Evolutionary conservation across 768 basidiomycete species (phyloP).

Genomic region (Podaxis sp.): DNA sequence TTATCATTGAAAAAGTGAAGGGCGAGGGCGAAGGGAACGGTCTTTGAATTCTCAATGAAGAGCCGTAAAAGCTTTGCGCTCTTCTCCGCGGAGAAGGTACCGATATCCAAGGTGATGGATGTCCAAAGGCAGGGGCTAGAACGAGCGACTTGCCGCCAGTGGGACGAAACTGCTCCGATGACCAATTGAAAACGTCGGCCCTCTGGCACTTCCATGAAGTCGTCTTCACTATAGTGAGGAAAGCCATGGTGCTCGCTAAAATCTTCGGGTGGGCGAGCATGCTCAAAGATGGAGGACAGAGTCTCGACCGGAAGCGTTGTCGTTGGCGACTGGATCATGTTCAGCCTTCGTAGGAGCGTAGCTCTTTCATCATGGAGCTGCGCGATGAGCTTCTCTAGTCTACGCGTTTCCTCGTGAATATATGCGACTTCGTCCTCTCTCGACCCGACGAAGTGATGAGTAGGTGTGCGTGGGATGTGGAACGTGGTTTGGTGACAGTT

Average conservation of each 20-base stretch:
- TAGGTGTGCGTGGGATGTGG: neutral
- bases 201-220: neutral
- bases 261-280: neutral
- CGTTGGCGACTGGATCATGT: neutral
- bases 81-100: neutral
- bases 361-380: neutral
- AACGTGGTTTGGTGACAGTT: neutral
- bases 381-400: neutral
- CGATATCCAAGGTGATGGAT: neutral
- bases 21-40: neutral
- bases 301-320: neutral
- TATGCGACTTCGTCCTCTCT: neutral
- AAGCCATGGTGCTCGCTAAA: neutral
- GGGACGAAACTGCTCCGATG: slow-evolving; percentile 5
- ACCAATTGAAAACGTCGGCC: neutral
- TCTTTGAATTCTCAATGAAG: neutral
- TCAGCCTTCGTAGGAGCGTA: neutral
- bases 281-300: neutral
- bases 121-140: slow-evolving; percentile 1
- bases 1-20: neutral
- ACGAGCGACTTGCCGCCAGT: slow-evolving; percentile 3
- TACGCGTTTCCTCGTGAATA: neutral
- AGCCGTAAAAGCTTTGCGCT: neutral
- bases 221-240: neutral
- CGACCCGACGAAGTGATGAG: neutral